A percentile compares a stretch with the other conserved stretches of the same genome.
Conservation (phyloP, 768 basidiomycete species). For the Daedalea quercina region DNA sequence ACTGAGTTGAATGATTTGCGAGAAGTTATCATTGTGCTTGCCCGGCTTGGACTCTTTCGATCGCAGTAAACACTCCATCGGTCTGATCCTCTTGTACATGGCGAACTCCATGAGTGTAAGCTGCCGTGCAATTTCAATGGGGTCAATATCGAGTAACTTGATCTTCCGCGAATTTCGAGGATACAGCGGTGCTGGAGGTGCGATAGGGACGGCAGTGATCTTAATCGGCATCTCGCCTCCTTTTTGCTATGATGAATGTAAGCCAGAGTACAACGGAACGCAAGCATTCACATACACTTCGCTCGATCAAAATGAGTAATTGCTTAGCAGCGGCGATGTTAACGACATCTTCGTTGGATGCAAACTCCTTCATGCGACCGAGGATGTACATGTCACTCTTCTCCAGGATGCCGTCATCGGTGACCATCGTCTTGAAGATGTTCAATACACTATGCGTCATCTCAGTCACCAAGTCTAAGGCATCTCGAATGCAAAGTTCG, state of each 20-base stretch:
- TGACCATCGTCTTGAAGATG: slow-evolving; percentile 83
- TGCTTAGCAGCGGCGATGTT: slow-evolving; percentile 69
- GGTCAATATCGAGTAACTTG: slow-evolving; percentile 80
- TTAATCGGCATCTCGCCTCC: slow-evolving; percentile 56
- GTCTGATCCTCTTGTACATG: slow-evolving; percentile 81
- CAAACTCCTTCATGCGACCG: slow-evolving; percentile 75
- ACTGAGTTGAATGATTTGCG: slow-evolving; percentile 79
- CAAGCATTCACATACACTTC: slow-evolving; percentile 51
- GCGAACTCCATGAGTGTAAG: slow-evolving; percentile 86
- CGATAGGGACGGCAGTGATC: slow-evolving; percentile 46
- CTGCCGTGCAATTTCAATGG: slow-evolving; percentile 87
- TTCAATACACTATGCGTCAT: slow-evolving; percentile 54
- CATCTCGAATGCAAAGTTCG: neutral
- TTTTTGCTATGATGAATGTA: slow-evolving; percentile 25
- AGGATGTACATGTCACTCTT: slow-evolving; percentile 82
- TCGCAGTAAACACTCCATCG: slow-evolving; percentile 84
- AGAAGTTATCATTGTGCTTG: slow-evolving; percentile 77
- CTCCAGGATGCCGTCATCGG: slow-evolving; percentile 76
- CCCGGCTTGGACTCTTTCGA: slow-evolving; percentile 66
- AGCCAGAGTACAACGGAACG: neutral
- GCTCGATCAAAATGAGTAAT: slow-evolving; percentile 66
- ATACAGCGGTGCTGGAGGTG: slow-evolving; percentile 68
- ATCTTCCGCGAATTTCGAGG: slow-evolving; percentile 66
- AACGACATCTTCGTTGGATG: slow-evolving; percentile 56
- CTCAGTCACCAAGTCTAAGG: neutral